These are phyloP conservation scores for Camellia japonica DNA, from an alignment of 148 eudicot species.

Conservation along the genomic window DNA sequence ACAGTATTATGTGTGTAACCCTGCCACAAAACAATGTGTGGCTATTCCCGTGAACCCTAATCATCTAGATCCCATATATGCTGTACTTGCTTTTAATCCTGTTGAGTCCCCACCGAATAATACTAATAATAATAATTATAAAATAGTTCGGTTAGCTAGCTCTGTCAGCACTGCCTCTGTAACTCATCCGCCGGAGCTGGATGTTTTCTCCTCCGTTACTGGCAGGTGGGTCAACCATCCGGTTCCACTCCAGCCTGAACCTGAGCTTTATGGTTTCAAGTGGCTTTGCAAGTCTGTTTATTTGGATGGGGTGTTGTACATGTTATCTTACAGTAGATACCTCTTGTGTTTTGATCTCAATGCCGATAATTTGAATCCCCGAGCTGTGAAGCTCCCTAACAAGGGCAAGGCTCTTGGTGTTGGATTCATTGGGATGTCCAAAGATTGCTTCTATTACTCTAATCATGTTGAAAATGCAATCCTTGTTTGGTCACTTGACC, in stretches of 20 bases:
- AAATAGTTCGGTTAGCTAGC: conserved; percentile 4
- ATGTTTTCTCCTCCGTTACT: conserved; percentile 15
- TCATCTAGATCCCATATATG: not conserved
- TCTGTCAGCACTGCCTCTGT: not conserved
- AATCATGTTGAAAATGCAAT: not conserved
- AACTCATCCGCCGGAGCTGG: not conserved
- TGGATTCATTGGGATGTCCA: conserved; percentile 3
- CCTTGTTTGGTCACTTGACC: conserved; percentile 14
- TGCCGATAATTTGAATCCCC: not conserved
- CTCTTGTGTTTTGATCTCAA: conserved; percentile 17
- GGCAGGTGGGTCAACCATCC: conserved; percentile 13
- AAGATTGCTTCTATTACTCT: conserved; percentile 7
- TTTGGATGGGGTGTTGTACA: not conserved
- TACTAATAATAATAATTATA: not conserved
- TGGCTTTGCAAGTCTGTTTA: not conserved
- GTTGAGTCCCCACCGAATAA: not conserved
- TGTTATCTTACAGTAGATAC: not conserved
- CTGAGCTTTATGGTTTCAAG: not conserved
- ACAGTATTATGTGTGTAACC: conserved; percentile 12
- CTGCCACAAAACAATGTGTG: conserved; percentile 19
- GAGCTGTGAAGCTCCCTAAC: conserved; percentile 5
- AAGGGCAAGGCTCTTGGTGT: no score
- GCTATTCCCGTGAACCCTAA: not conserved
- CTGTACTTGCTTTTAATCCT: conserved; percentile 12
- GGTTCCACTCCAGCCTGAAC: not conserved